These are phyloP conservation scores for Fusarium citri DNA, from an alignment of 2,329 filamentous ascomycete genomes.

Conservation along the genomic window DNA sequence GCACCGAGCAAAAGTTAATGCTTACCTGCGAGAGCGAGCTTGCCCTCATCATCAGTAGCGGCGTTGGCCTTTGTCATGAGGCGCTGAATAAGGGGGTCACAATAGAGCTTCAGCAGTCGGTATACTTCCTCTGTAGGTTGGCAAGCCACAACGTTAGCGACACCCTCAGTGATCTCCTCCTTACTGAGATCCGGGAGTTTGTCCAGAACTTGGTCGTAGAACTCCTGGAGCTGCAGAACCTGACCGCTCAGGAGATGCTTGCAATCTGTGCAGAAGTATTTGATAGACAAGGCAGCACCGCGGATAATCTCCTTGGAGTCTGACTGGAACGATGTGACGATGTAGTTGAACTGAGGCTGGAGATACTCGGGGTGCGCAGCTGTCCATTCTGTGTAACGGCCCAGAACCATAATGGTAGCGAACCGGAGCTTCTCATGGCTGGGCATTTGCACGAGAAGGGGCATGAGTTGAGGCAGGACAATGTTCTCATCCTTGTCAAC, in stretches of 20 bases:
- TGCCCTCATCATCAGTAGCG: constrained; percentile 83
- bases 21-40: constrained; percentile 85
- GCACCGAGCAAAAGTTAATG: neutral
- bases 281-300: constrained; percentile 92
- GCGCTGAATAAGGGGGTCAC: constrained; percentile 86
- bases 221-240: constrained; percentile 86
- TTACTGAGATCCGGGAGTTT: constrained; percentile 87
- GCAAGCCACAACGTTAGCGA: constrained; percentile 89
- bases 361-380: constrained; percentile 92
- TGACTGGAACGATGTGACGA: constrained; percentile 91
- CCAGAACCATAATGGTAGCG: constrained; percentile 96
- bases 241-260: constrained; percentile 85
- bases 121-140: constrained; percentile 86
- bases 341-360: constrained; percentile 93
- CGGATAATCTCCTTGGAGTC: constrained; percentile 90
- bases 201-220: constrained; percentile 91
- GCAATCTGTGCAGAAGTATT: constrained; percentile 97
- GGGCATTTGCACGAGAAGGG: constrained; percentile 91
- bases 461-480: constrained; percentile 91
- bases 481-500: constrained; percentile 88
- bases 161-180: constrained; percentile 95
- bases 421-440: constrained; percentile 98
- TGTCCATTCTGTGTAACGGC: constrained; percentile 98
- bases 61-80: constrained; percentile 89
- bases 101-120: constrained; percentile 88